These are phyloP conservation scores for Chaetomium tenue DNA, from an alignment of 495 filamentous ascomycete genomes.

Conservation along the genomic window DNA sequence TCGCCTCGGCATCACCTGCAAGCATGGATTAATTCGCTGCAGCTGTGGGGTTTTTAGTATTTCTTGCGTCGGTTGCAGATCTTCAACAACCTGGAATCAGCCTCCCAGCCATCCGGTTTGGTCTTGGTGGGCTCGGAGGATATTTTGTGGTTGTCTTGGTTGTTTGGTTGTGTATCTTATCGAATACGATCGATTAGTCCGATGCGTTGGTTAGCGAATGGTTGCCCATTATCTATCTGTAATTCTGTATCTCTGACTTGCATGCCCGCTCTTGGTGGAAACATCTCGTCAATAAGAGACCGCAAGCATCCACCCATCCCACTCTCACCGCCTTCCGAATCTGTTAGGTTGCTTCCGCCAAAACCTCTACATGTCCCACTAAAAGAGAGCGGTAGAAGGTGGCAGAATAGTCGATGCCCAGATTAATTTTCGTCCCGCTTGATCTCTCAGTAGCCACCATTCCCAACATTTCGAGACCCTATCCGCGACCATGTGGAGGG, in stretches of 20 bases:
- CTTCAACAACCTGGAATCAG: background rate
- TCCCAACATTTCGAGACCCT: background rate
- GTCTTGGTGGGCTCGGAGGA: background rate
- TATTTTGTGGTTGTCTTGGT: background rate
- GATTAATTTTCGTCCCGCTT: slow-evolving; percentile 22
- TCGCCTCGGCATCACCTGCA: background rate
- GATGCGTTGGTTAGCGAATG: too few relatives aligned
- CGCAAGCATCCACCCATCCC: too few relatives aligned
- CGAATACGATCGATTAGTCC: too few relatives aligned
- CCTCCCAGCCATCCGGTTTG: too few relatives aligned
- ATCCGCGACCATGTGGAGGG: slow-evolving; percentile 35
- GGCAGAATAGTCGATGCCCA: slow-evolving; percentile 20
- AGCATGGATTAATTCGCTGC: background rate
- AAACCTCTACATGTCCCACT: background rate
- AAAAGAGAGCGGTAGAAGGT: slow-evolving; percentile 12
- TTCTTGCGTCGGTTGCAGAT: background rate
- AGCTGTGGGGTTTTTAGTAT: slow-evolving; percentile 1
- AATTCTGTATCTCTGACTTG: too few relatives aligned
- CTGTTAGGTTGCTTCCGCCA: background rate
- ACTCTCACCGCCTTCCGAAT: too few relatives aligned
- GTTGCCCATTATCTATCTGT: too few relatives aligned
- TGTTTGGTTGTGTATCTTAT: background rate
- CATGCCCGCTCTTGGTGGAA: too few relatives aligned
- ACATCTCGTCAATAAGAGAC: too few relatives aligned
- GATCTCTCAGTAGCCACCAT: background rate